A percentile compares a stretch with the other conserved stretches of the same genome.
Conservation (phyloP, 345 rosid genomes). For the Reutealis trisperma region DNA sequence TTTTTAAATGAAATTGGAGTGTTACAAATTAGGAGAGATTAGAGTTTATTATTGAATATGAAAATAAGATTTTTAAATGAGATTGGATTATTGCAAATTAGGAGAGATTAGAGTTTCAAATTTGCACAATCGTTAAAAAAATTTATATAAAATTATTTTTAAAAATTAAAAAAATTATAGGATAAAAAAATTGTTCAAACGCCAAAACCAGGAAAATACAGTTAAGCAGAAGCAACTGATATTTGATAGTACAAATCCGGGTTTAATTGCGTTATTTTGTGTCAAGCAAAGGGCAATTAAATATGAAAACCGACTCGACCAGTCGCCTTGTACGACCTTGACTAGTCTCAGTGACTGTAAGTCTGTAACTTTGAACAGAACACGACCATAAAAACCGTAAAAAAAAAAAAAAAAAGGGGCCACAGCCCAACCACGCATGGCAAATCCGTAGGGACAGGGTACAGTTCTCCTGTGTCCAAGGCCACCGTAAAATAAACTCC, state of each 20-base stretch:
- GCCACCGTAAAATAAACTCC: background rate
- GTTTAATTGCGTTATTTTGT: background rate
- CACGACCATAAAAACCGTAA: conserved; percentile 10
- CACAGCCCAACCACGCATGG: background rate
- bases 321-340: background rate
- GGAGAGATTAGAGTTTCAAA: no score
- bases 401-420: background rate
- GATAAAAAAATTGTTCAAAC: no score
- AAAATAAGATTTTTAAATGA: no score
- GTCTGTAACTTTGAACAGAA: background rate
- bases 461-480: conserved; percentile 11
- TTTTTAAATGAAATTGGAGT: no score
- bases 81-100: no score
- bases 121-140: no score
- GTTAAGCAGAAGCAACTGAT: no score
- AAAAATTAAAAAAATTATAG: no score
- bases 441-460: conserved; percentile 14
- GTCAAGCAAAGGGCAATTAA: background rate
- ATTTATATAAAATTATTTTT: no score
- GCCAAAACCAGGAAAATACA: no score
- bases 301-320: background rate
- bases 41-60: no score
- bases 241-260: background rate
- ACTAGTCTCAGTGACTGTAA: background rate
- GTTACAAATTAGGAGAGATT: no score